phyloP scores from a whole-genome alignment of 148 eudicot species.

The Drosera capensis region DNA sequence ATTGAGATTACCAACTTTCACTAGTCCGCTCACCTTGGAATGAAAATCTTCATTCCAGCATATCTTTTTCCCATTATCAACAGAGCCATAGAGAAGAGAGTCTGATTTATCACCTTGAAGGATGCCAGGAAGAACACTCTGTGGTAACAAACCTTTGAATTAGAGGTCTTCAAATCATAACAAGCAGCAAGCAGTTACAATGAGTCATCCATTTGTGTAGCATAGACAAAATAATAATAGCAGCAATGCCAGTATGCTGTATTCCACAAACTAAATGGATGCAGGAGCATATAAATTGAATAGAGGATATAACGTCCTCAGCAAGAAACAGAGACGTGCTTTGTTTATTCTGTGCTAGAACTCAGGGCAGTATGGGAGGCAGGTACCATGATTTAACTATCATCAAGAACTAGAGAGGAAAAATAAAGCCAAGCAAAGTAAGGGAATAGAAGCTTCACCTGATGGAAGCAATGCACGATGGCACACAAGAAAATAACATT shows the following conservation, averaged over 20 bases:
- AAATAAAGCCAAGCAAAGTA: no score
- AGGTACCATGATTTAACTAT: no score
- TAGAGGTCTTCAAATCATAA: not conserved
- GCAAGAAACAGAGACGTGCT: no score
- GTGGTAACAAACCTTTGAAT: constrained; percentile 8
- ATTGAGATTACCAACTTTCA: not conserved
- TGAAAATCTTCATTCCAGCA: constrained; percentile 99
- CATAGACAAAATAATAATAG: not conserved
- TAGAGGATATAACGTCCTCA: not conserved
- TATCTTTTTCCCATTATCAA: constrained; percentile 96
- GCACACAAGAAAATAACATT: not conserved
- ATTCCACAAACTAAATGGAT: no score
- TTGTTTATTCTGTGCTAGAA: no score
- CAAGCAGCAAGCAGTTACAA: not conserved
- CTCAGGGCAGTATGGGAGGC: no score
- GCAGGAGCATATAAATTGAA: not conserved
- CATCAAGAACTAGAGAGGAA: no score
- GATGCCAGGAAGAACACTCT: constrained; percentile 99
- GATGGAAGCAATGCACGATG: no score
- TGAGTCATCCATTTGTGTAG: not conserved
- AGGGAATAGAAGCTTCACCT: no score
- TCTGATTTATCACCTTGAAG: constrained; percentile 99
- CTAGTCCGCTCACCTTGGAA: constrained; percentile 43
- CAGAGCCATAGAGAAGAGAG: constrained; percentile 96
- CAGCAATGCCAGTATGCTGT: not conserved